Evolutionary conservation across 1,284 basidiomycete genomes (phyloP).

Genomic region (Ceratorhiza oryzae-sativae): DNA sequence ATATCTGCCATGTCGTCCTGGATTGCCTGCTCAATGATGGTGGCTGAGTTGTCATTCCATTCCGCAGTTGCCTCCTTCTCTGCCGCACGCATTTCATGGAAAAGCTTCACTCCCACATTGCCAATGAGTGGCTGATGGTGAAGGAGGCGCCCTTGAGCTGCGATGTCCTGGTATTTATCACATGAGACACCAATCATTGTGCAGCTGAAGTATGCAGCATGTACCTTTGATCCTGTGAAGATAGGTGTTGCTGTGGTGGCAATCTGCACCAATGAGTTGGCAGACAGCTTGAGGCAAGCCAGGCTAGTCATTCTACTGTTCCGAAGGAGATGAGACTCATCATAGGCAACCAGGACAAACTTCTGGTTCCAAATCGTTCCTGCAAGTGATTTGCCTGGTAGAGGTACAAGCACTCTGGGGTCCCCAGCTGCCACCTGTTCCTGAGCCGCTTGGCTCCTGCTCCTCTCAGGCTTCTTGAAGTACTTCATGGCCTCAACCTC

Average conservation of each 20-base stretch:
- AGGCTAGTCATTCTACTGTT: background rate
- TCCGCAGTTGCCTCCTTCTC: background rate
- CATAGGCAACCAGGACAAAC: background rate
- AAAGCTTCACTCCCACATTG: constrained; percentile 46
- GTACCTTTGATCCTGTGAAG: constrained; percentile 23
- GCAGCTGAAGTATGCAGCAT: background rate
- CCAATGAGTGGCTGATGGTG: constrained; percentile 41
- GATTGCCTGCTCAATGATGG: background rate
- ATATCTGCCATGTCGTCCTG: background rate
- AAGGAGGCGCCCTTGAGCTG: constrained; percentile 1
- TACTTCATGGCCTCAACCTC: background rate
- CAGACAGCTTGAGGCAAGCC: background rate
- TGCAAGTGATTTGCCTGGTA: background rate
- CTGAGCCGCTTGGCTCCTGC: background rate
- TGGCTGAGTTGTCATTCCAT: background rate
- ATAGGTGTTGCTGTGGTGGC: constrained; percentile 12
- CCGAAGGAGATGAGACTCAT: constrained; percentile 16
- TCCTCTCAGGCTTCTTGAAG: background rate
- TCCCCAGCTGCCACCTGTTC: background rate
- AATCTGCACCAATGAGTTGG: background rate
- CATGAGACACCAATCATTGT: background rate
- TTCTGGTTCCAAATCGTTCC: background rate
- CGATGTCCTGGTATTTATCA: background rate
- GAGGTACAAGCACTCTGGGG: background rate
- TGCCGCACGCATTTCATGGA: background rate